A percentile compares a stretch with the other conserved stretches of the same genome.
Evolutionary conservation across 2,329 filamentous ascomycete species (phyloP).

Genomic region (Aspergillus tamarii): DNA sequence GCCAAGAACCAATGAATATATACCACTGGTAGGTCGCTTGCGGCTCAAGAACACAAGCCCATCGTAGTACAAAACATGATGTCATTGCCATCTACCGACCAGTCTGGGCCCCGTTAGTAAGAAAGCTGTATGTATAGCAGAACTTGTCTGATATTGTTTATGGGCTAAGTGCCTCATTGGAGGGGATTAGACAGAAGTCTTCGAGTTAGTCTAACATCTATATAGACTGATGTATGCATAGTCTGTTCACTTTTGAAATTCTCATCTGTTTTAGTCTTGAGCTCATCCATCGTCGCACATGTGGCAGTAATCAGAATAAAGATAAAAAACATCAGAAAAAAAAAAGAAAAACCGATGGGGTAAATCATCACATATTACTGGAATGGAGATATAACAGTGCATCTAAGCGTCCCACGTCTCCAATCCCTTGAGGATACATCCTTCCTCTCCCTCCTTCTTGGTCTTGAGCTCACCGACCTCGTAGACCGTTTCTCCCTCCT

Average conservation of each 20-base stretch:
- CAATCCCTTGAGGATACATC: constrained; percentile 66
- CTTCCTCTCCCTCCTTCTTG: constrained; percentile 56
- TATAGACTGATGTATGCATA: constrained; percentile 5
- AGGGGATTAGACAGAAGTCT: background rate
- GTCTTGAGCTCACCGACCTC: constrained; percentile 72
- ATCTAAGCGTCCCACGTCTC: constrained; percentile 46
- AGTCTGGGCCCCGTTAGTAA: background rate
- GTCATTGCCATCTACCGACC: constrained; percentile 9
- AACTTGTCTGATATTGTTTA: background rate
- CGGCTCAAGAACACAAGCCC: background rate
- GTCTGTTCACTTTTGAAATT: constrained; percentile 2
- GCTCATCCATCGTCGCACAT: constrained; percentile 24
- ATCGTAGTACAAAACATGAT: constrained; percentile 10
- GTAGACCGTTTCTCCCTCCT: constrained; percentile 75
- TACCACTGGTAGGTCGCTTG: background rate
- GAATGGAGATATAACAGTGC: constrained; percentile 5
- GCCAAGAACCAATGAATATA: background rate
- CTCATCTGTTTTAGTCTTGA: background rate
- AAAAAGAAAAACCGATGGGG: constrained; percentile 13
- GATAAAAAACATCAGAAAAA: constrained; percentile 11
- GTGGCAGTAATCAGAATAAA: constrained; percentile 2
- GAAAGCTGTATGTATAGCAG: background rate
- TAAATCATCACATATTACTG: background rate
- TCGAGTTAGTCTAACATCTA: constrained; percentile 2
- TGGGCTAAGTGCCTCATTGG: background rate